Base-by-base conservation (phyloP, 805 yeast species). In the Ogataea methanolica region DNA sequence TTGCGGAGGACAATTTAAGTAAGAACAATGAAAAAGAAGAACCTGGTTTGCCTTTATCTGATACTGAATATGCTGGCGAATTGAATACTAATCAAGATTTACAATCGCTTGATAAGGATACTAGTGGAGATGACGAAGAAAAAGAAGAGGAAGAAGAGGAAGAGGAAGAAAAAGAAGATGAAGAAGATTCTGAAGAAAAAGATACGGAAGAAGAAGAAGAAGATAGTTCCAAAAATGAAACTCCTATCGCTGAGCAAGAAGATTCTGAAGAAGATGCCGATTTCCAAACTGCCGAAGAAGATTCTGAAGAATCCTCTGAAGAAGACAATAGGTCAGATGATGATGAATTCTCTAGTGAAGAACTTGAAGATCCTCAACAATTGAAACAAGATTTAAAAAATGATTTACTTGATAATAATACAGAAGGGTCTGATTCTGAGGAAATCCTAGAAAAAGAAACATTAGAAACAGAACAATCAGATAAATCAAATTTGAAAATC, bases 221-320 rank as follows among this genome's bases (percentile, higher is more conserved):
- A n/a, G n/a, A n/a, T n/a, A n/a, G n/a, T n/a, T n/a, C n/a, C n/a
- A n/a, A n/a, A n/a, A n/a, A n/a, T n/a, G n/a, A n/a, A n/a, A n/a
- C n/a, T n/a, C n/a, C n/a, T n/a, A n/a, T n/a, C n/a, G n/a, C n/a
- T n/a, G n/a, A n/a, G n/a, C n/a, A n/a, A 33, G 46, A 36, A 3
- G 43, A 29, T 9, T 71, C 62, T 6, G 65, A 59, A 19, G 50
- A 46, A 6, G 58, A 54, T 29, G 66, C 59, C 14, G 67, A 62
- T 39, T 56, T 57, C 41, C 65, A 62, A 36, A 62, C 66, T 9
- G 67, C 67, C 12, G 65, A 60, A 41, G 66, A 56, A 37, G 56
- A 50, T 2, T 51, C 47, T 26, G 29, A 26, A 26, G 29, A 23
- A 6, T 26, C 31, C 31, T 26, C 31, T 41, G 59, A 52, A 21